Percentiles rank a stretch among this genome's conserved stretches.
Evolutionary conservation across 139 green algal species (phyloP).

Genomic region (Closterium sp.): DNA sequence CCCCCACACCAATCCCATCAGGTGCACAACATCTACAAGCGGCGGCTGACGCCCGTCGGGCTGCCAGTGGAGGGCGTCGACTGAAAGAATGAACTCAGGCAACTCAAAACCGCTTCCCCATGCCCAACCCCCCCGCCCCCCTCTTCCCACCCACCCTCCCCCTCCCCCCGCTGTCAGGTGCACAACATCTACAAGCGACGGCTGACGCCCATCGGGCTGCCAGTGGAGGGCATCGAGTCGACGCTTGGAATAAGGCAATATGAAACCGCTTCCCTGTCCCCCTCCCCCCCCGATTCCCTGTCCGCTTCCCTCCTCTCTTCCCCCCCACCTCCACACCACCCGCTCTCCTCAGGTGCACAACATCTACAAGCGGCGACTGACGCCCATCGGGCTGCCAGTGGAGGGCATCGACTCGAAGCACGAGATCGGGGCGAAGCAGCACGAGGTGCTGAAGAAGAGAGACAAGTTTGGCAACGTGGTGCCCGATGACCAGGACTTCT

Average conservation of each 20-base stretch:
- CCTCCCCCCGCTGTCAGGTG: conserved; percentile 3
- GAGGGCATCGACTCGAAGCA: conserved; percentile 32
- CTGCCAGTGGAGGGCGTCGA: conserved; percentile 57
- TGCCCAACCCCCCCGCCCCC: too few relatives aligned
- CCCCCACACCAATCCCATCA: not conserved
- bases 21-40: conserved; percentile 61
- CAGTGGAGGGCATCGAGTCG: conserved; percentile 55
- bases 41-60: conserved; percentile 53
- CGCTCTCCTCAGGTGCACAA: conserved; percentile 41
- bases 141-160: too few relatives aligned
- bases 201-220: conserved; percentile 51
- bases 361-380: conserved; percentile 58
- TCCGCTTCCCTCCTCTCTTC: too few relatives aligned
- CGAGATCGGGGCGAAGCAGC: conserved; percentile 11
- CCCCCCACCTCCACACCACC: too few relatives aligned
- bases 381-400: conserved; percentile 50
- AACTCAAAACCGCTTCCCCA: too few relatives aligned
- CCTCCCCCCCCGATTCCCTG: too few relatives aligned
- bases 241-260: too few relatives aligned
- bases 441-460: not conserved
- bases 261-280: too few relatives aligned
- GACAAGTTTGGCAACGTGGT: conserved; percentile 8
- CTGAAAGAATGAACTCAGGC: too few relatives aligned
- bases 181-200: conserved; percentile 60
- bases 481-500: conserved; percentile 49